Evolutionary conservation across 2,329 filamentous ascomycete species (phyloP), one percentile per base, ranked within the genome.

Genomic region (Phialophora tarda): DNA sequence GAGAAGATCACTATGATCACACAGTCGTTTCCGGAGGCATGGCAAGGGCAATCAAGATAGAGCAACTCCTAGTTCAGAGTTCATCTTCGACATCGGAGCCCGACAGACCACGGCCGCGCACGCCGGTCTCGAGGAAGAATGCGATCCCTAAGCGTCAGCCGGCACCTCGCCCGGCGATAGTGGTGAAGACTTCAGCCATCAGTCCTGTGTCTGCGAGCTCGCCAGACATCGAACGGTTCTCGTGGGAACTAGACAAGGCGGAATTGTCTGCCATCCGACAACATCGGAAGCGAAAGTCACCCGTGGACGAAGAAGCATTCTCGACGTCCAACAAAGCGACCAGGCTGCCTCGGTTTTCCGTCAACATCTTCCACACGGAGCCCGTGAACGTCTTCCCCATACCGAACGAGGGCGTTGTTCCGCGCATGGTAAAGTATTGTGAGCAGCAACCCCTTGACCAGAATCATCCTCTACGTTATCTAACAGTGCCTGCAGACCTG

Each of bases 351-450:
- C 51, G 66, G 53, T 68, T 65, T 51, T 68, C 67, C 17, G 63
- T 66, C 64, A 64, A 69, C 54, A 64, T 69, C 44, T 69, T 69
- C 61, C 57, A 64, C 34, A 21, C 67, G 7, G 67, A 66, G 50
- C 67, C 67, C 14, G 41, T 62, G 51, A 66, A 64, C 32, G 57
- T 41, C 11, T 69, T 64, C 53, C 67, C 67, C 6, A 69, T 69
- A 21, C 67, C 67, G 10, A 54, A 62, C 7, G 57, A 62, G 54
- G 67, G 67, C 23, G 59, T 58, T 4, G 67, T 69, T n/a, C 64
- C 63, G 23, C 64, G 64, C 6, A 69, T 69, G 67, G 59, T 64
- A 1, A 66, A 69, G 47, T 63, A 69, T 58, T 69, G 67, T 69
- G 56, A 64, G 64, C 28, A 24, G n/a, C 10, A 3, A 24, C 38